Evolutionary conservation across 768 basidiomycete species (phyloP).

Genomic region (Pleurotus platypus): DNA sequence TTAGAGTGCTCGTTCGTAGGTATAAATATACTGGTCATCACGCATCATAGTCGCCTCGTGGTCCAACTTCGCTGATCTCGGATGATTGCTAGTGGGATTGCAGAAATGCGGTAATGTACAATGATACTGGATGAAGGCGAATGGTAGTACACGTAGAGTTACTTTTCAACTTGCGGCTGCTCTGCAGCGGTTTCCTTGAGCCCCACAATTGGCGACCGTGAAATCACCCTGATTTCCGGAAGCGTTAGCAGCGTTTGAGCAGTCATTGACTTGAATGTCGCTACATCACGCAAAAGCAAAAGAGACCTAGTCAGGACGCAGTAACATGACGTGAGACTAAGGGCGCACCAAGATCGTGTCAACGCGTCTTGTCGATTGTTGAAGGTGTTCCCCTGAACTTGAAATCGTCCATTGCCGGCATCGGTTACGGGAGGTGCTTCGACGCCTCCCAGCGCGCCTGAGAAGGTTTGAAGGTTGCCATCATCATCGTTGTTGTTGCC

Average conservation of each 20-base stretch:
- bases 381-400: slow-evolving; percentile 49
- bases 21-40: too few relatives aligned
- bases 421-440: slow-evolving; percentile 41
- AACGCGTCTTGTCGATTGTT: slow-evolving; percentile 42
- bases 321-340: not conserved
- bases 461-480: slow-evolving; percentile 48
- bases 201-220: slow-evolving; percentile 42
- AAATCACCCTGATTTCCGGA: slow-evolving; percentile 43
- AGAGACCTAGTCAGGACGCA: not conserved
- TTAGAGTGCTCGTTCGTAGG: too few relatives aligned
- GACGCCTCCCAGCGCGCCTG: slow-evolving; percentile 43
- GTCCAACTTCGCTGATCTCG: too few relatives aligned
- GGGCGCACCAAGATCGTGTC: slow-evolving; percentile 41
- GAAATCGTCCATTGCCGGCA: slow-evolving; percentile 39
- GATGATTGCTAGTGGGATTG: too few relatives aligned
- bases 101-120: too few relatives aligned
- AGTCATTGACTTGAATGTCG: slow-evolving; percentile 57
- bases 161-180: slow-evolving; percentile 15
- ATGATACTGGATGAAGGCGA: too few relatives aligned
- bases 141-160: too few relatives aligned
- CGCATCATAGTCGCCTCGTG: too few relatives aligned
- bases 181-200: slow-evolving; percentile 40
- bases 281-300: slow-evolving; percentile 16
- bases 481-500: slow-evolving; percentile 6
- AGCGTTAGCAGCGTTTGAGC: slow-evolving; percentile 53